Percentiles rank a stretch among this genome's conserved stretches.
phyloP scores from a whole-genome alignment of 176 grass and related monocot species.

The Eleusine indica region DNA sequence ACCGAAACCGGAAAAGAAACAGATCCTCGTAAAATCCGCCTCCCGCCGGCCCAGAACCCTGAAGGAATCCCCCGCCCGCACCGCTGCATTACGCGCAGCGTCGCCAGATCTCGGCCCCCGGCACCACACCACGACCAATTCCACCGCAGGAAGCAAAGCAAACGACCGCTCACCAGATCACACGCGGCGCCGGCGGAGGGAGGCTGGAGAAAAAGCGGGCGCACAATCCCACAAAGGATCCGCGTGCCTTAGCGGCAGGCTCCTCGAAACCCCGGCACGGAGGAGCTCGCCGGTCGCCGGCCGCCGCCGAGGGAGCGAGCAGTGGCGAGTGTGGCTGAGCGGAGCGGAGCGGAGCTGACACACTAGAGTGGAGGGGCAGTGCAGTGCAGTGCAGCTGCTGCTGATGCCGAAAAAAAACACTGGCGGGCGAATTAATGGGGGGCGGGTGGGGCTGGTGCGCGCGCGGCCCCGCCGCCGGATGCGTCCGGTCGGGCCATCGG shows the following conservation, averaged over 20 bases:
- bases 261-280: neutral
- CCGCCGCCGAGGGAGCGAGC: conserved; percentile 7
- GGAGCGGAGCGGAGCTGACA: conserved; percentile 7
- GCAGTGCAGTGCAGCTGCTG: neutral
- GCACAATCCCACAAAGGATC: neutral
- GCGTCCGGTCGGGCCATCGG: conserved; percentile 21
- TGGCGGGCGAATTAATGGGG: conserved; percentile 43
- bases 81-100: neutral
- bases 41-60: neutral
- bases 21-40: conserved; percentile 39
- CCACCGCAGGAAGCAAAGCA: neutral
- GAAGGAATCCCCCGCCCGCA: neutral
- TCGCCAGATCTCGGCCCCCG: conserved; percentile 34
- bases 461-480: conserved; percentile 43
- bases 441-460: conserved; percentile 13
- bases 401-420: conserved; percentile 3
- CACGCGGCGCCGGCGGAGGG: neutral
- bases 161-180: conserved; percentile 50
- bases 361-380: neutral
- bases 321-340: conserved; percentile 16
- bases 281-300: conserved; percentile 25
- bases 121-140: neutral
- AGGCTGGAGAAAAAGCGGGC: neutral
- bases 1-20: neutral
- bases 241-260: no score